A percentile compares a stretch with the other conserved stretches of the same genome.
Conservation (phyloP, 2,329 filamentous ascomycete species). For the Colletotrichum chrysophilum region DNA sequence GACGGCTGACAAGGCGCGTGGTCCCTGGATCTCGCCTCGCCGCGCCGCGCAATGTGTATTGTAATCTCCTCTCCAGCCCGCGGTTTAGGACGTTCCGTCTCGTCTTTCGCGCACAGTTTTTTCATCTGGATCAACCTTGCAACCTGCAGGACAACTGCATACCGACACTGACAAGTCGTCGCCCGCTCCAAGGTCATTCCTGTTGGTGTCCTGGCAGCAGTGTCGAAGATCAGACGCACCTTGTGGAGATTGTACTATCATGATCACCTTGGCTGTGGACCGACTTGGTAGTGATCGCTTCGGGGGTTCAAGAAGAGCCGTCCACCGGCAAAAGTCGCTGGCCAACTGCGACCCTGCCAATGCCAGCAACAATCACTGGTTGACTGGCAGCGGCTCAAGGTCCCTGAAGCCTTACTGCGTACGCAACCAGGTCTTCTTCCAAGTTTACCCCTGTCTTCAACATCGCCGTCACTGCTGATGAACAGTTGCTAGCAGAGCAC, state of each 20-base stretch:
- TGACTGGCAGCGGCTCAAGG: neutral
- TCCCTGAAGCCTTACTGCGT: neutral
- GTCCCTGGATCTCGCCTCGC: neutral
- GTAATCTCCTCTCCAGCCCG: neutral
- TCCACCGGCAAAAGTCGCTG: neutral
- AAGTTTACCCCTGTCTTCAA: neutral
- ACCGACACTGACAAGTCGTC: neutral
- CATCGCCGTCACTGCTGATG: neutral
- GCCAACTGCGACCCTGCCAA: neutral
- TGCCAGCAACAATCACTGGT: neutral
- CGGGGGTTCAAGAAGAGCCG: neutral
- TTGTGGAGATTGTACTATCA: constrained; percentile 13
- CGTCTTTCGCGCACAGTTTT: neutral
- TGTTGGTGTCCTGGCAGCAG: neutral
- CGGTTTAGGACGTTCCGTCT: neutral
- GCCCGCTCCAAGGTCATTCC: neutral
- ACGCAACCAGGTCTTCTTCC: neutral
- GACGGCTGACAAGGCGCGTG: neutral
- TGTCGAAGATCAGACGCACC: constrained; percentile 14
- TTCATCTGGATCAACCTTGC: constrained; percentile 6
- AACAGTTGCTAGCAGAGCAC: neutral
- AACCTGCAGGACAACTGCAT: constrained; percentile 4
- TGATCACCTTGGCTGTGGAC: neutral
- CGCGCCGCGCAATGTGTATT: neutral
- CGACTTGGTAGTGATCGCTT: constrained; percentile 12